phyloP scores from a whole-genome alignment of 1,284 basidiomycete species.

The Schizophyllum commune region DNA sequence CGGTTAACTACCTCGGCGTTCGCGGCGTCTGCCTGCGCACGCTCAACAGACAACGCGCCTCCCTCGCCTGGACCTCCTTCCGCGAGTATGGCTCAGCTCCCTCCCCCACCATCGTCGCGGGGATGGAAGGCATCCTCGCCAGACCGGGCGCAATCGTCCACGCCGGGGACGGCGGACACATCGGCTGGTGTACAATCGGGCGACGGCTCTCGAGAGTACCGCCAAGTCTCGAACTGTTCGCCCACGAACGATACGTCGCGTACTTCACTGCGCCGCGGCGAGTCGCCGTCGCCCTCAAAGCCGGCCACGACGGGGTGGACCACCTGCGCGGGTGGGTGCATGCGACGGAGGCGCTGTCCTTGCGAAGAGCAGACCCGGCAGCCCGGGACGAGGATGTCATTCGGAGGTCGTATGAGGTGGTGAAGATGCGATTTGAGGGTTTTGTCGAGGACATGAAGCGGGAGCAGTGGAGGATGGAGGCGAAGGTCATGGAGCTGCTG shows the following conservation, averaged over 20 bases:
- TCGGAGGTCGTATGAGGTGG: not conserved
- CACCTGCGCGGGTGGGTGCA: conserved; percentile 53
- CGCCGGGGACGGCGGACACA: conserved; percentile 16
- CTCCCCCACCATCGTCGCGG: conserved; percentile 26
- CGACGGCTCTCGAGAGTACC: not conserved
- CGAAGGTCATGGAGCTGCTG: not conserved
- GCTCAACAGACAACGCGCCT: conserved; percentile 51
- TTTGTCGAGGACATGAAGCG: not conserved
- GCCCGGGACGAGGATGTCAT: not conserved
- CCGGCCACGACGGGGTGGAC: conserved; percentile 36
- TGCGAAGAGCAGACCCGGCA: not conserved
- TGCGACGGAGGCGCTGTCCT: conserved; percentile 22
- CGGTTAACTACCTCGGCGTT: conserved; percentile 54
- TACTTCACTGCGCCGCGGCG: conserved; percentile 30
- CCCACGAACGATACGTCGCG: conserved; percentile 39
- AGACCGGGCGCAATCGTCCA: conserved; percentile 29
- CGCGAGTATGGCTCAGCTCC: conserved; percentile 15
- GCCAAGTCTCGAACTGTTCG: conserved; percentile 26
- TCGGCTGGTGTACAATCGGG: conserved; percentile 37
- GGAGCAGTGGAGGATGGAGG: not conserved
- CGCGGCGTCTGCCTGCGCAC: conserved; percentile 46
- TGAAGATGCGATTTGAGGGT: not conserved
- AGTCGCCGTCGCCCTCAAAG: conserved; percentile 41
- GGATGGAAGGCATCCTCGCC: conserved; percentile 29
- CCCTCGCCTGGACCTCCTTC: conserved; percentile 43